Evolutionary conservation across 1,284 basidiomycete species (phyloP).

Genomic region (Schizophyllum commune): DNA sequence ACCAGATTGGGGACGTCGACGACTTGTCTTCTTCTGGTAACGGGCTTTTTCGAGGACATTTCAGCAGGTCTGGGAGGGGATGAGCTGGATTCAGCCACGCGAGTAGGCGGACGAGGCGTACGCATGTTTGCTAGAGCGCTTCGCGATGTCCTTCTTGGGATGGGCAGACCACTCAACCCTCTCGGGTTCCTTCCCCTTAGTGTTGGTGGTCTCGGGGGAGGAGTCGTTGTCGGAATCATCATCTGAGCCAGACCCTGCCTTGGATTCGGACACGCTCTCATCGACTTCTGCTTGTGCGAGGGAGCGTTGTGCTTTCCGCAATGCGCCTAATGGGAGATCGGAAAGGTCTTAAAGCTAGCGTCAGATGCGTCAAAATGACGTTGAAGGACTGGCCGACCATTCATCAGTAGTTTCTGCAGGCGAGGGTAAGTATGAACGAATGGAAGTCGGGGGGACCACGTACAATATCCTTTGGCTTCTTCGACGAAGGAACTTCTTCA

Average conservation of each 20-base stretch:
- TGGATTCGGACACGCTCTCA: conserved; percentile 22
- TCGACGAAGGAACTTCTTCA: conserved; percentile 14
- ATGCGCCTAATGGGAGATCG: conserved; percentile 52
- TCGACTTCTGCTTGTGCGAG: conserved; percentile 31
- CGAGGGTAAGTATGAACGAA: not conserved
- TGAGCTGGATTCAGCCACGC: not conserved
- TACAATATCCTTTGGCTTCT: conserved; percentile 17
- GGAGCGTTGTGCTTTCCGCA: conserved; percentile 58
- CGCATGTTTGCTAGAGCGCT: conserved; percentile 85
- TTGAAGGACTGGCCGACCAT: not conserved
- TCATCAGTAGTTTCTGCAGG: too few relatives aligned
- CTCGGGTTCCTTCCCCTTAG: conserved; percentile 24
- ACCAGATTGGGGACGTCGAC: conserved; percentile 67
- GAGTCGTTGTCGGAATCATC: conserved; percentile 17
- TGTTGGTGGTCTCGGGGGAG: conserved; percentile 15
- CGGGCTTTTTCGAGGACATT: conserved; percentile 81
- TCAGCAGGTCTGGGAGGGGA: conserved; percentile 60
- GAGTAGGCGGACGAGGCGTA: conserved; percentile 30
- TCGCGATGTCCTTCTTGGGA: conserved; percentile 39
- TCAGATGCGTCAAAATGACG: not conserved
- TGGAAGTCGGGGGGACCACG: conserved; percentile 3
- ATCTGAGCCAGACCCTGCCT: conserved; percentile 8
- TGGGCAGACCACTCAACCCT: conserved; percentile 31
- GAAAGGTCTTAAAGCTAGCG: conserved; percentile 38
- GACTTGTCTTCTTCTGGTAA: conserved; percentile 70